Base-by-base conservation (phyloP, 23 red algal genomes). In the Rhodosorus marinus region DNA sequence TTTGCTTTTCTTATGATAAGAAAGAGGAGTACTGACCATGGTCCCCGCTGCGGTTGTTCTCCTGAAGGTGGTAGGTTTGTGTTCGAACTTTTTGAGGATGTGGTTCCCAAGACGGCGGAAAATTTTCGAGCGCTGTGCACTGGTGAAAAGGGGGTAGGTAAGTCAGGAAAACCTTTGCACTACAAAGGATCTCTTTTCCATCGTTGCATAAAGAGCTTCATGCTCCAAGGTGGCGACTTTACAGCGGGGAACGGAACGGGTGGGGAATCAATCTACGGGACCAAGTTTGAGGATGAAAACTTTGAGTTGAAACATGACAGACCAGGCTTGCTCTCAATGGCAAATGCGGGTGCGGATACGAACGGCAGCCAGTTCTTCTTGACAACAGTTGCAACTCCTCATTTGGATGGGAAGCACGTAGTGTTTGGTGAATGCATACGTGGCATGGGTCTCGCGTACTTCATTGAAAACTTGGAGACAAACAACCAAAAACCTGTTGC, bases 351-450 rank as follows among this genome's bases (percentile, higher is more conserved):
- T 31, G 59, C 69, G 8, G 59, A 75, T 41, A 93, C 85, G 3
- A 78, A 78, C 40, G 72, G 72, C 20, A 74, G 75, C 2, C 85
- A 93, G 26, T 93, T 93, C 57, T 93, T 93, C 56, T 63, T 75
- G 24, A 64, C 60, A 6, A 66, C 79, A 27, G 64, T 70, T 47
- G 74, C 62, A 20, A 75, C 85, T 7, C 66, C 85, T 5, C 82
- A 76, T 75, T 51, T 93, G 26, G 68, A 93, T 36, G 85, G 85
- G 5, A 36, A 57, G 14, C 85, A 93, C 47, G 85, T 93, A 5
- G 85, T 93, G 1, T 93, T 93, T 24, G 85, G 85, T 5, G 63
- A 60, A 47, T 51, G 81, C 0, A 21, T 82, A 20, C 59, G 56
- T 30, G 85, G 64, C 2, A 38, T 54, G 41, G 35, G 69, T 27